Evolutionary conservation across 228 moss, liverwort and hornwort genomes (phyloP), one percentile per base, ranked within the genome.

Genomic region (Sphagnum fallax): DNA sequence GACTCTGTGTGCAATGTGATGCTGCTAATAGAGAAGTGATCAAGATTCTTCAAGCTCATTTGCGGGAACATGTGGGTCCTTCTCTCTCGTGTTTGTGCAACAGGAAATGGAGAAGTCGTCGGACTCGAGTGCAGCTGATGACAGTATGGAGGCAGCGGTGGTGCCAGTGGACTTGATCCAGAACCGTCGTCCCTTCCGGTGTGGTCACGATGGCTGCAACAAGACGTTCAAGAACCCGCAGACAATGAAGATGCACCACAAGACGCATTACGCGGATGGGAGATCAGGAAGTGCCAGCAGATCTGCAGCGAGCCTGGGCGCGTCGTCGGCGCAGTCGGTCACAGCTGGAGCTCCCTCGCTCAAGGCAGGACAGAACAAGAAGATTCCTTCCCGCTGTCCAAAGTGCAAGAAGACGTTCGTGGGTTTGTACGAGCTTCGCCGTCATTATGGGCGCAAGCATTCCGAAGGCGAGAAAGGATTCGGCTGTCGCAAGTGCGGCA

Each of bases 171-270:
- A 88, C 66, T 77, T 96, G 86, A 96, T 96, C 50, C 81, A 89
- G 49, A 93, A 92, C 68, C 84, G 93, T 5, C 93, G 96, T 0
- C 96, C 96, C 0, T 96, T 91, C 55, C 73, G 82, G 32, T 96
- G 96, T 53, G 87, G 78, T 4, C 82, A 87, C 18, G 63, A 72
- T 0, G 89, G 81, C 6, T 96, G 96, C 60, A 84, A 84, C 75
- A 96, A 96, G 74, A 96, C 96, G 0, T 96, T 96, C 77, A 96
- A 96, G 77, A 96, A 96, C 32, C 96, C 91, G 0, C 96, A 96
- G 77, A 96, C 96, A 16, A 91, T 93, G 96, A 92, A 85, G 74
- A 96, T 96, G 96, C 96, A 96, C 64, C 82, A 81, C 79, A 96
- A 96, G 77, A 93, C 91, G 10, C 96, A 96, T 58, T 86, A 80